Evolutionary conservation across 164 flowering plant species (phyloP).

Genomic region (Warburgia ugandensis): DNA sequence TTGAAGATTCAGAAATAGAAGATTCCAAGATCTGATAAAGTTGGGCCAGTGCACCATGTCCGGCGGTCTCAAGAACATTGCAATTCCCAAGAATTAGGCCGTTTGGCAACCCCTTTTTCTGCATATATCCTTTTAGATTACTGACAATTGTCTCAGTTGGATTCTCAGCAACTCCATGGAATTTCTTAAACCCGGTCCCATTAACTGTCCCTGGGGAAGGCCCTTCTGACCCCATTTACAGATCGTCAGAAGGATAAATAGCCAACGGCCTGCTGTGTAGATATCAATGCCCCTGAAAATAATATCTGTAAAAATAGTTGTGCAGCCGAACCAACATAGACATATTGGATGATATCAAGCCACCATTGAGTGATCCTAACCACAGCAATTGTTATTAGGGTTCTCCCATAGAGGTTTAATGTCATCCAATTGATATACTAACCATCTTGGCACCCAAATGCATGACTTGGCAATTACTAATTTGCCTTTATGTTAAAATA

Average conservation of each 20-base stretch:
- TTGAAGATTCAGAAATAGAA: conserved; percentile 30
- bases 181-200: conserved; percentile 32
- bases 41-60: conserved; percentile 62
- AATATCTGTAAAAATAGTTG: too few relatives aligned
- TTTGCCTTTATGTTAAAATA: too few relatives aligned
- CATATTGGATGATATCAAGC: too few relatives aligned
- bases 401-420: too few relatives aligned
- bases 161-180: conserved; percentile 30
- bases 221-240: conserved; percentile 31
- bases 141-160: conserved; percentile 65
- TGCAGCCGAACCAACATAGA: too few relatives aligned
- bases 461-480: too few relatives aligned
- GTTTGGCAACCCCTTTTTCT: conserved; percentile 68
- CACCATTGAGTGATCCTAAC: too few relatives aligned
- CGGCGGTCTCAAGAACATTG: conserved; percentile 84
- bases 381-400: too few relatives aligned
- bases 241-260: not conserved
- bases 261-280: not conserved
- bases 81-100: conserved; percentile 73
- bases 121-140: conserved; percentile 55
- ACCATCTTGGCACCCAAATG: too few relatives aligned
- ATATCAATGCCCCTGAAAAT: too few relatives aligned
- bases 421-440: too few relatives aligned
- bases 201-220: conserved; percentile 18
- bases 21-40: conserved; percentile 63